Conservation (phyloP, 2,329 filamentous ascomycete species). For the Ophiostoma montium region DNA sequence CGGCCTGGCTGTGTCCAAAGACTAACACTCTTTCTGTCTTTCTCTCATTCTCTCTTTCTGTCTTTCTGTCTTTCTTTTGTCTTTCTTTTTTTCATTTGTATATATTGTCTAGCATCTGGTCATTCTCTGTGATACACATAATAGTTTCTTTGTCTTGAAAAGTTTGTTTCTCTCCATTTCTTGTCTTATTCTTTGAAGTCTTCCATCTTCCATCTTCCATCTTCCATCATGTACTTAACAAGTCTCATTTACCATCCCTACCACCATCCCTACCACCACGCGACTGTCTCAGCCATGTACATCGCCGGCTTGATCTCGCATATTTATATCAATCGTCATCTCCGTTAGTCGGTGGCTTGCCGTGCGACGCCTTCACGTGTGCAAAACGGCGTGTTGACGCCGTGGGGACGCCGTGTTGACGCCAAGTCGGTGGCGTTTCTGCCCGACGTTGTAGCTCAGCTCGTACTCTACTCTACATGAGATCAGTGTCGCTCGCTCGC, state of each 20-base stretch:
- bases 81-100: neutral
- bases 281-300: neutral
- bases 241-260: no score
- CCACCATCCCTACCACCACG: neutral
- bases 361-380: neutral
- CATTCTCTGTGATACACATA: no score
- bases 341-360: neutral
- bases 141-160: no score
- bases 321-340: neutral
- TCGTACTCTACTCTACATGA: no score
- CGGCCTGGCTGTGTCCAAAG: neutral
- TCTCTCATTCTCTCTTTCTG: neutral
- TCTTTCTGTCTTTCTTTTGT: neutral
- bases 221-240: no score
- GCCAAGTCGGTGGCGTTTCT: no score
- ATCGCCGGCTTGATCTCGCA: no score
- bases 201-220: no score
- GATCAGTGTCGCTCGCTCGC: no score
- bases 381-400: no score
- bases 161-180: neutral
- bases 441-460: no score
- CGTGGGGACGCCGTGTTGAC: no score
- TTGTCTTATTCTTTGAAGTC: neutral
- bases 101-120: neutral
- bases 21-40: neutral